Conservation (phyloP, 768 basidiomycete genomes). For the Leccinellum luteum region DNA sequence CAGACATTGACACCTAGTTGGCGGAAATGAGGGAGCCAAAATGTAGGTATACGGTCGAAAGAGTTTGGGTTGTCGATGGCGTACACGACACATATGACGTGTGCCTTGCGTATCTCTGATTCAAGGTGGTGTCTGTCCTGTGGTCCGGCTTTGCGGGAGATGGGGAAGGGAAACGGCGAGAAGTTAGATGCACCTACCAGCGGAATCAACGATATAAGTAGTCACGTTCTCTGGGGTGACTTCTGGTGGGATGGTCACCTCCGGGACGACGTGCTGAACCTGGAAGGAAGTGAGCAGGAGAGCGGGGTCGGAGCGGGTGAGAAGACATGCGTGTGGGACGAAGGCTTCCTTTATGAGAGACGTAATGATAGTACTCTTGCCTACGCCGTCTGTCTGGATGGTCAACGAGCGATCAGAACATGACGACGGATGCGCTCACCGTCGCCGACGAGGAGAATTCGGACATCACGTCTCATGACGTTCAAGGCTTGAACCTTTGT, state of each 20-base stretch:
- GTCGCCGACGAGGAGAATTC: slow-evolving; percentile 92
- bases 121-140: slow-evolving; percentile 88
- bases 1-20: slow-evolving; percentile 92
- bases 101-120: slow-evolving; percentile 93
- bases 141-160: slow-evolving; percentile 60
- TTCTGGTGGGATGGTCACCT: slow-evolving; percentile 97
- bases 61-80: slow-evolving; percentile 95
- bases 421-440: slow-evolving; percentile 48
- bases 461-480: slow-evolving; percentile 85
- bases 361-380: slow-evolving; percentile 96
- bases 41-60: slow-evolving; percentile 96
- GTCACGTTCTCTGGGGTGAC: slow-evolving; percentile 98
- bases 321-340: slow-evolving; percentile 70
- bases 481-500: slow-evolving; percentile 10
- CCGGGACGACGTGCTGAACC: slow-evolving; percentile 95
- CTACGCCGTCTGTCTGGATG: slow-evolving; percentile 78
- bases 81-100: slow-evolving; percentile 98
- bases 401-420: neutral
- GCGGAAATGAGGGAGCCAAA: slow-evolving; percentile 95
- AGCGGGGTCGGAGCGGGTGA: neutral
- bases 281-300: slow-evolving; percentile 30
- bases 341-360: slow-evolving; percentile 96
- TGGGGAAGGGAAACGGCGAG: slow-evolving; percentile 4
- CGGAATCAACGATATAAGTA: slow-evolving; percentile 96
- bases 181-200: slow-evolving; percentile 54